Base-by-base conservation (phyloP, 2,329 filamentous ascomycete genomes). In the Cladophialophora chaetospira region DNA sequence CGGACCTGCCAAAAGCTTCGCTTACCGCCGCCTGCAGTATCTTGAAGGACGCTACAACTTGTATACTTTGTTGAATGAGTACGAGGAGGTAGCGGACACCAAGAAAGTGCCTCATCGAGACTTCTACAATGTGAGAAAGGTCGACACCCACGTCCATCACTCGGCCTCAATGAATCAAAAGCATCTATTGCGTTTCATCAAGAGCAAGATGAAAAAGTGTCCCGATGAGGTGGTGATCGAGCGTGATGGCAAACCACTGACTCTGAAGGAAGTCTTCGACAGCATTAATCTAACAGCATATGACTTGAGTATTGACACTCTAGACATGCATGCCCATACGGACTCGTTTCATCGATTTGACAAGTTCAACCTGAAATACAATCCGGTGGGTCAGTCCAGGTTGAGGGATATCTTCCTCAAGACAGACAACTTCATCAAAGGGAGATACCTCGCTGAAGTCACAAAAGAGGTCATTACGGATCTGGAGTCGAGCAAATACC, bases 111-210 rank as follows among this genome's bases (percentile, higher is more conserved):
- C 94, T 2, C 94, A 99, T 73, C 86, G 94, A 77, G 94, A 99
- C 74, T 99, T 99, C 70, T 99, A 99, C 79, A 99, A 99, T 70
- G 94, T 99, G 46, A 84, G 94, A 70, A 99, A 99, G 73, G 94
- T 99, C 48, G 94, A 99, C 70, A 99, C 94, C 6, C 94, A 99
- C 80, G 94, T 99, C 66, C 94, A 99, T 71, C 94, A 99, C 73
- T 99, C 94, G 13, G 94, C 94, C 21, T 99, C 94, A 72, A 99
- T 99, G 94, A 99, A 99, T 70, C 94, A 99, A 74, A 99, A 99
- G 75, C 94, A 99, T 81, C 77, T 99, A 55, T 79, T 99, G 59
- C 90, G 94, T 53, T 99, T 99, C 75, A 99, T 99, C 79, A 99
- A 99, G 76, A 96, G 91, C 75, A 99, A 99, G 77, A 97, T 99